A percentile compares a stretch with the other conserved stretches of the same genome.
Evolutionary conservation across 345 rosid species (phyloP).

Genomic region (Brassica nigra): DNA sequence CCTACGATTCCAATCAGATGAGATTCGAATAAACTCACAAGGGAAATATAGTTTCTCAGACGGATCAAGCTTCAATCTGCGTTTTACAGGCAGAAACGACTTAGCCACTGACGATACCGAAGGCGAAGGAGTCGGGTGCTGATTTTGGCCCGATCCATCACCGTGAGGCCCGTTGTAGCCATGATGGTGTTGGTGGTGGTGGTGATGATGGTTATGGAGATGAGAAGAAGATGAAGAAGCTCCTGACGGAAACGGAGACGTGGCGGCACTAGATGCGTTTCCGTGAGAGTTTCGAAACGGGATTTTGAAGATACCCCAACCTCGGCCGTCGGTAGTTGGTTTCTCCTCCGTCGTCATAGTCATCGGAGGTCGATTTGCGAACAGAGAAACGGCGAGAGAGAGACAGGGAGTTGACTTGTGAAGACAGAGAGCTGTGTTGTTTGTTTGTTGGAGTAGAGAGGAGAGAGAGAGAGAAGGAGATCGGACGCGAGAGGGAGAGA

Average conservation of each 20-base stretch:
- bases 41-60: conserved; percentile 84
- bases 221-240: conserved; percentile 49
- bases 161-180: conserved; percentile 43
- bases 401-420: conserved; percentile 20
- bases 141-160: conserved; percentile 61
- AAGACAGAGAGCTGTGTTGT: neutral
- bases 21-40: conserved; percentile 51
- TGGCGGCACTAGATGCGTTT: conserved; percentile 33
- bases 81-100: conserved; percentile 71
- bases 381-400: neutral
- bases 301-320: conserved; percentile 82
- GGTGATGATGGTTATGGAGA: conserved; percentile 39
- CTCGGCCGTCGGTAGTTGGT: conserved; percentile 56
- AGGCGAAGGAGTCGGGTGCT: conserved; percentile 48
- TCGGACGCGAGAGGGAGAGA: conserved; percentile 42
- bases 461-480: conserved; percentile 28
- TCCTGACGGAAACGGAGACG: conserved; percentile 45
- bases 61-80: conserved; percentile 93
- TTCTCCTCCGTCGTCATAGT: conserved; percentile 71
- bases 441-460: conserved; percentile 1
- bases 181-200: conserved; percentile 34
- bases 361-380: conserved; percentile 42
- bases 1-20: neutral
- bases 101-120: conserved; percentile 85
- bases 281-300: conserved; percentile 60